phyloP scores from a whole-genome alignment of 225 moss, liverwort and hornwort genomes.

The Polytrichum formosum region DNA sequence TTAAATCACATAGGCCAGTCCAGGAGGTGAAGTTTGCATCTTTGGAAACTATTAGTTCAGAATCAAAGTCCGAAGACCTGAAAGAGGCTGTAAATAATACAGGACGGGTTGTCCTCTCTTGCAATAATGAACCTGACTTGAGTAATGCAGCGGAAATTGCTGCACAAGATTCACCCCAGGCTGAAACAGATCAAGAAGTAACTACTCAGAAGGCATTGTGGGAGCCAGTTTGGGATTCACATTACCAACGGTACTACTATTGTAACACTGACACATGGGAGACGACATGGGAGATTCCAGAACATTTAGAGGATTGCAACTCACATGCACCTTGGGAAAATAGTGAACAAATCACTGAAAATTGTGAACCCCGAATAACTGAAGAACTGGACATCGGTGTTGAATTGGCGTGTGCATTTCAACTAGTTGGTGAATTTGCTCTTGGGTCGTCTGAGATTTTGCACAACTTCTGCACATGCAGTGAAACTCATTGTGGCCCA shows the following conservation, averaged over 20 bases:
- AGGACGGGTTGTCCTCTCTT: conserved; percentile 8
- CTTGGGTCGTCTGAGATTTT: no score
- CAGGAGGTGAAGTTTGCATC: conserved; percentile 17
- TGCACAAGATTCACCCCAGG: conserved; percentile 1
- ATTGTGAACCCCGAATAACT: background rate
- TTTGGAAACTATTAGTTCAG: conserved; percentile 6
- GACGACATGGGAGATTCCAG: conserved; percentile 76
- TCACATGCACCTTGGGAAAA: conserved; percentile 14
- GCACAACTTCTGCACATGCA: no score
- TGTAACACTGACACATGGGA: conserved; percentile 56
- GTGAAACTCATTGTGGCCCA: no score
- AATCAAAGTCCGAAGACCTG: conserved; percentile 8
- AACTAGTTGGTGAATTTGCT: no score
- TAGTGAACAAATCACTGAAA: conserved; percentile 3
- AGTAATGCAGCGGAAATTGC: conserved; percentile 5
- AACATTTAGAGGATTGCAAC: conserved; percentile 37
- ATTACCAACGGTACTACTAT: conserved; percentile 72
- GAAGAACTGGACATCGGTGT: no score
- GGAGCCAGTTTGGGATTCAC: conserved; percentile 75
- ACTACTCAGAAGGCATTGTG: conserved; percentile 19
- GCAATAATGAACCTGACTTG: background rate
- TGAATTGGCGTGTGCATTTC: no score
- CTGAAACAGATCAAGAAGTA: conserved; percentile 3
- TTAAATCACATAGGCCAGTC: conserved; percentile 22
- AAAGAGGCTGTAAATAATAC: conserved; percentile 2